A percentile compares a stretch with the other conserved stretches of the same genome.
These are phyloP conservation scores for Diospyros lotus DNA, from an alignment of 148 eudicot species.

Conservation along the genomic window DNA sequence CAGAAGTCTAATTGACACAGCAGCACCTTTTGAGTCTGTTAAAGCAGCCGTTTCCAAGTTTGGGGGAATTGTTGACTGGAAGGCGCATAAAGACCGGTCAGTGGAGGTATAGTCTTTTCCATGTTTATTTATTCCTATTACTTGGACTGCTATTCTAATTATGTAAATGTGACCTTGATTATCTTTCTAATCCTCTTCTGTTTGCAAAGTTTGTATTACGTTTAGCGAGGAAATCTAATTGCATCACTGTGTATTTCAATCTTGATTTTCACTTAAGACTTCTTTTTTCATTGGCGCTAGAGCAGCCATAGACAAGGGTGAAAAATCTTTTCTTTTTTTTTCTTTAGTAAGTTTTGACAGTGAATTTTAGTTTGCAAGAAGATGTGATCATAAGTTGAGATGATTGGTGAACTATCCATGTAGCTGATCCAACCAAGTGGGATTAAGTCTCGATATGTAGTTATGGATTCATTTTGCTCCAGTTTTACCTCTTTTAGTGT, in stretches of 20 bases:
- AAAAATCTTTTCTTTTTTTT: no score
- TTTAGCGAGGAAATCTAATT: not conserved
- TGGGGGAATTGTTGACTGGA: constrained; percentile 98
- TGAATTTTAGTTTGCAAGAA: no score
- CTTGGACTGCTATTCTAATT: not conserved
- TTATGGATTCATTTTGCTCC: not conserved
- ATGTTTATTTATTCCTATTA: not conserved
- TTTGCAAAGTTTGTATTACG: not conserved
- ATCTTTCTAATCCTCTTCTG: not conserved
- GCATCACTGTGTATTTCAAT: not conserved
- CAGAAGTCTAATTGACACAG: constrained; percentile 63
- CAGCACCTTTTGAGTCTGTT: constrained; percentile 85
- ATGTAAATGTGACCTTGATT: not conserved
- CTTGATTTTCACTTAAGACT: not conserved
- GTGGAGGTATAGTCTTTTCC: constrained; percentile 57
- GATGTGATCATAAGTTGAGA: no score
- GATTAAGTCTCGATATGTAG: not conserved
- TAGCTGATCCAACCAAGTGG: no score
- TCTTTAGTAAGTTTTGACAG: no score
- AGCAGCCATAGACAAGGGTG: not conserved
- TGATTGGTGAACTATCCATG: no score
- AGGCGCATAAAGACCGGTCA: constrained; percentile 80
- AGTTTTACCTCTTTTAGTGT: not conserved
- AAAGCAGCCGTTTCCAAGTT: constrained; percentile 94
- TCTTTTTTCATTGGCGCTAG: not conserved